Evolutionary conservation across 129 eudicot species (phyloP).

Genomic region (Saussurea involucrata): DNA sequence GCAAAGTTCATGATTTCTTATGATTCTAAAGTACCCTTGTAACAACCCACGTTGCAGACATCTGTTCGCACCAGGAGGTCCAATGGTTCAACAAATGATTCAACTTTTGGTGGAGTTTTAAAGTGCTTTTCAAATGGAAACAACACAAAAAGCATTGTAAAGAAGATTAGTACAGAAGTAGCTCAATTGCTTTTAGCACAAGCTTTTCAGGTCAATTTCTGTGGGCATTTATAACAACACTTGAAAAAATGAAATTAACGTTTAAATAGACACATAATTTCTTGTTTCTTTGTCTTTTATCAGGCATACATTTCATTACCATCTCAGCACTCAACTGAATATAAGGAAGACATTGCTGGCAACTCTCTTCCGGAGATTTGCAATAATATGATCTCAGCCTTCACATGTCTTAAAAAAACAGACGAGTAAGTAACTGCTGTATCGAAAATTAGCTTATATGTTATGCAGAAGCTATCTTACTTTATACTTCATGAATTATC

Average conservation of each 20-base stretch:
- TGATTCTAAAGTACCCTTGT: not conserved
- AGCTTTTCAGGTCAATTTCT: constrained; percentile 75
- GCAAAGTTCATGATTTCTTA: not conserved
- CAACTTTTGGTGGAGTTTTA: constrained; percentile 63
- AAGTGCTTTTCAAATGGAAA: constrained; percentile 59
- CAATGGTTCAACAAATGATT: constrained; percentile 37
- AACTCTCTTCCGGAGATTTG: constrained; percentile 52
- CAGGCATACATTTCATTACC: constrained; percentile 71
- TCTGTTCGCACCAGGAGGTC: constrained; percentile 70
- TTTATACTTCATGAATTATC: no score
- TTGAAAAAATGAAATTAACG: not conserved
- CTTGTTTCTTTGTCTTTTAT: not conserved
- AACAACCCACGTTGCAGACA: constrained; percentile 36
- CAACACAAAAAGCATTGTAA: constrained; percentile 48
- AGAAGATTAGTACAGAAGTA: constrained; percentile 61
- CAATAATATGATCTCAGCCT: constrained; percentile 58
- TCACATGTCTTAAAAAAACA: constrained; percentile 50
- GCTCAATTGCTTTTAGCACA: constrained; percentile 75
- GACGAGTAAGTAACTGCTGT: constrained; percentile 50
- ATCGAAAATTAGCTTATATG: not conserved
- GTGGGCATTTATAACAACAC: not conserved
- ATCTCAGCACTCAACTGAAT: constrained; percentile 31
- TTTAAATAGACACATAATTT: not conserved
- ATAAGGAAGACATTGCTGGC: constrained; percentile 31
- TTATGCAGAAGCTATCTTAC: not conserved